A percentile compares a stretch with the other conserved stretches of the same genome.
phyloP scores from a whole-genome alignment of 2,329 filamentous ascomycete species.

The Penicillium vulpinum region DNA sequence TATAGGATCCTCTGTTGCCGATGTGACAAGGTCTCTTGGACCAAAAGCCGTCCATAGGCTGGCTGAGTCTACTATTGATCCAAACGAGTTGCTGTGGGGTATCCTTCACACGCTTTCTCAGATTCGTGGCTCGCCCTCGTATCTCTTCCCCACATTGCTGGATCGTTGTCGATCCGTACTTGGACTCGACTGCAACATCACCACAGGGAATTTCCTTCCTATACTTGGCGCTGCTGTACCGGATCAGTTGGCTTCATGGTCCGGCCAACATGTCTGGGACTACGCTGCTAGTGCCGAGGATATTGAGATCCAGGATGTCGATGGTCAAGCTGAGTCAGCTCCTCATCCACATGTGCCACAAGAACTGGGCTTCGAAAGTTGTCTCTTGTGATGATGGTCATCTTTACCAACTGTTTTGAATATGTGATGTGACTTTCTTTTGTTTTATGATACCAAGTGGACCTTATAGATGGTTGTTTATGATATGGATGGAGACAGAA shows the following conservation, averaged over 20 bases:
- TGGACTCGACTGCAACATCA: conserved; percentile 33
- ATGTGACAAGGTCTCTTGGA: conserved; percentile 35
- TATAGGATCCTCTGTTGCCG: conserved; percentile 35
- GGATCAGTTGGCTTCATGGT: conserved; percentile 17
- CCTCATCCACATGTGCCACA: background rate
- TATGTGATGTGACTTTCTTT: background rate
- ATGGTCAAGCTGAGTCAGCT: conserved; percentile 8
- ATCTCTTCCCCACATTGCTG: conserved; percentile 36
- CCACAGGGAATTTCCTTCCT: conserved; percentile 31
- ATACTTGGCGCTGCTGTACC: conserved; percentile 16
- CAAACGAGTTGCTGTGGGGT: conserved; percentile 41
- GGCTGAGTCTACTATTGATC: conserved; percentile 33
- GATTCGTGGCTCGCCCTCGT: conserved; percentile 42
- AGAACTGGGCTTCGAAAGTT: conserved; percentile 11
- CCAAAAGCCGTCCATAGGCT: conserved; percentile 30
- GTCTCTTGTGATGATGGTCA: conserved; percentile 2
- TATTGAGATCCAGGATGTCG: conserved; percentile 2
- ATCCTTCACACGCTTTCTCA: conserved; percentile 40
- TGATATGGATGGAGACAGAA: background rate
- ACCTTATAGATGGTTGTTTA: conserved; percentile 12
- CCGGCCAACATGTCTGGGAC: conserved; percentile 20
- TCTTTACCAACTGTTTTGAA: background rate
- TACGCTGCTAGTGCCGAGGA: conserved; percentile 5
- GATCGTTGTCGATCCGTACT: conserved; percentile 34
- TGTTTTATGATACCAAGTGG: conserved; percentile 21